phyloP scores from a whole-genome alignment of 208 protist genomes.

The Trypanosoma cruzi region DNA sequence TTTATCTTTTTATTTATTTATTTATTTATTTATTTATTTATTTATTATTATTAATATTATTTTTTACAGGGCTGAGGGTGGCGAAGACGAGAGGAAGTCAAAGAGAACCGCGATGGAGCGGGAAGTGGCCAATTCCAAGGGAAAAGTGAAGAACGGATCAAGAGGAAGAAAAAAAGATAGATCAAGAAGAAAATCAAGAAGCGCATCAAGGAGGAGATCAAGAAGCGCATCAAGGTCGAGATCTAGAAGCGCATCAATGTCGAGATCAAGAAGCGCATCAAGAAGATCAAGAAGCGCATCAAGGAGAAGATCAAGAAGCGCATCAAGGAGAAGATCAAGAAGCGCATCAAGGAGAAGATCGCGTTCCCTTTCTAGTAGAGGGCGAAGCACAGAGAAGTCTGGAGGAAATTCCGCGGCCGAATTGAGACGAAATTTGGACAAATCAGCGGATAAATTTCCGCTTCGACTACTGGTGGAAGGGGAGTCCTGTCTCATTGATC shows the following conservation, averaged over 20 bases:
- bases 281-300: not conserved
- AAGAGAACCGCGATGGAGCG: not conserved
- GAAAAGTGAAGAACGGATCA: not conserved
- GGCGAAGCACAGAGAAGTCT: not conserved
- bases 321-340: conserved; percentile 2
- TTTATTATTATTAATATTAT: not conserved
- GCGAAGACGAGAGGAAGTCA: not conserved
- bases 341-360: conserved; percentile 9
- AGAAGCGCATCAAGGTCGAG: not conserved
- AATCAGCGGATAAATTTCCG: not conserved
- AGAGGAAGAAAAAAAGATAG: conserved; percentile 10
- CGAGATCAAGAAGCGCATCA: not conserved
- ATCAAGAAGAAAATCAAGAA: conserved; percentile 1
- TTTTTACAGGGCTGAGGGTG: not conserved
- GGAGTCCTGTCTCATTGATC: conserved; percentile 60
- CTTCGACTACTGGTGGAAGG: conserved; percentile 53
- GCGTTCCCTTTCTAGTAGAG: not conserved
- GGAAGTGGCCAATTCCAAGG: not conserved
- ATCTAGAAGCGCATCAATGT: not conserved
- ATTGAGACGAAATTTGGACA: conserved; percentile 1
- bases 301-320: conserved; percentile 1
- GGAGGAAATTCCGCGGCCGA: not conserved
- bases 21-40: not conserved
- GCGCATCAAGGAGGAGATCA: not conserved
- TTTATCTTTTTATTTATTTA: not conserved